These are phyloP conservation scores for Pythium scleroteichum DNA, from an alignment of 352 stramenopile genomes.

Conservation along the genomic window DNA sequence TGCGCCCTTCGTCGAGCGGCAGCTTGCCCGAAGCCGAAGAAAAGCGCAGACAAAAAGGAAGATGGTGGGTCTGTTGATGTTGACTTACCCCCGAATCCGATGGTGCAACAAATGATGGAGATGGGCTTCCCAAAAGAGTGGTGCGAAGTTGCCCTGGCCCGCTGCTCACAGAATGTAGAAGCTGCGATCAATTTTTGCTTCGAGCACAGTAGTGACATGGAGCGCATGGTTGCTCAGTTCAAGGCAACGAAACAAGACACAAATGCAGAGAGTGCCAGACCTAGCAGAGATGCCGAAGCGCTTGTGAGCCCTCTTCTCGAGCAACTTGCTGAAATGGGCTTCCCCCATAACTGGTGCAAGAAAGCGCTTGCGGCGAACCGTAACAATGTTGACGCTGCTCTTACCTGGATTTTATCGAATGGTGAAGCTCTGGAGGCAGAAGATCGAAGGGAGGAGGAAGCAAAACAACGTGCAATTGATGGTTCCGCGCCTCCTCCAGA, in stretches of 20 bases:
- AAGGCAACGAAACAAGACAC: slow-evolving; percentile 51
- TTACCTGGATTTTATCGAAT: slow-evolving; percentile 93
- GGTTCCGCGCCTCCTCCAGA: slow-evolving; percentile 6
- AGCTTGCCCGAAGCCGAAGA: slow-evolving; percentile 37
- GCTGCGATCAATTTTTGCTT: slow-evolving; percentile 93
- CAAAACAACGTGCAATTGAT: slow-evolving; percentile 29
- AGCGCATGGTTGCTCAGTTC: slow-evolving; percentile 80
- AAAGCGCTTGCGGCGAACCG: slow-evolving; percentile 87
- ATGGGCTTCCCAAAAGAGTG: slow-evolving; percentile 93
- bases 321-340: slow-evolving; percentile 92
- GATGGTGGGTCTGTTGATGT: slow-evolving; percentile 30
- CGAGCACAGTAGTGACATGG: slow-evolving; percentile 91
- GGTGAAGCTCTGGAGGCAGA: slow-evolving; percentile 87
- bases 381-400: slow-evolving; percentile 89
- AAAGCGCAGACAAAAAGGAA: slow-evolving; percentile 35
- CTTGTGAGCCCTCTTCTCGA: slow-evolving; percentile 70
- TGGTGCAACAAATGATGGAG: slow-evolving; percentile 93
- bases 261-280: slow-evolving; percentile 21
- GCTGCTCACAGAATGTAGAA: slow-evolving; percentile 89
- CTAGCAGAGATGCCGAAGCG: slow-evolving; percentile 37
- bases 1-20: slow-evolving; percentile 55
- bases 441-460: slow-evolving; percentile 85
- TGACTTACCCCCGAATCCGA: slow-evolving; percentile 46
- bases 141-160: slow-evolving; percentile 87
- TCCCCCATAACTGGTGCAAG: slow-evolving; percentile 92